Percentiles rank a stretch among this genome's conserved stretches.
Conservation (phyloP, 495 filamentous ascomycete species). For the Cercophora samala region DNA sequence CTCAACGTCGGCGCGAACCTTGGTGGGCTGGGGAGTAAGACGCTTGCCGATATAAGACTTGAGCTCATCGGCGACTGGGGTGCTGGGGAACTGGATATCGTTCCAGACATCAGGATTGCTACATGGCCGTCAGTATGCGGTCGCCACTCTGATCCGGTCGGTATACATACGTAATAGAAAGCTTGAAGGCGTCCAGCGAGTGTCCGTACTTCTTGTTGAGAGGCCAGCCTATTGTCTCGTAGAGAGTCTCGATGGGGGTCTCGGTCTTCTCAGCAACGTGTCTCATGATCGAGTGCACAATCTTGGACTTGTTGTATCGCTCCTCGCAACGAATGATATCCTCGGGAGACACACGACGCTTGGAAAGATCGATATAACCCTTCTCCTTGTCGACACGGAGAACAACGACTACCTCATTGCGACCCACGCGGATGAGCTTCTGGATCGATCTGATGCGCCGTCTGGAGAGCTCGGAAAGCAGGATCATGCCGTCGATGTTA, state of each 20-base stretch:
- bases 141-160: not conserved
- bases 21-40: conserved; percentile 93
- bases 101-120: conserved; percentile 96
- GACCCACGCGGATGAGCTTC: conserved; percentile 95
- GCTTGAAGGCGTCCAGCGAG: conserved; percentile 95
- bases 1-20: conserved; percentile 96
- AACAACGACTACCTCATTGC: conserved; percentile 97
- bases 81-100: conserved; percentile 81
- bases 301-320: conserved; percentile 99
- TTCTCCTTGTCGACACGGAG: conserved; percentile 99
- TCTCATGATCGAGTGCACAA: conserved; percentile 96
- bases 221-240: conserved; percentile 93
- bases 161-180: conserved; percentile 82
- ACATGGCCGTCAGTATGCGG: conserved; percentile 7
- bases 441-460: conserved; percentile 97
- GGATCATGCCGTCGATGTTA: conserved; percentile 99
- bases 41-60: conserved; percentile 92
- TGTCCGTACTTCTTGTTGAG: conserved; percentile 97
- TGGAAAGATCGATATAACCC: conserved; percentile 97
- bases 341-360: conserved; percentile 94
- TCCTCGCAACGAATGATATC: conserved; percentile 98
- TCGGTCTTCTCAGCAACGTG: conserved; percentile 96
- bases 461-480: conserved; percentile 91
- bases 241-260: conserved; percentile 87
- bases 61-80: conserved; percentile 81